Evolutionary conservation across 2,329 filamentous ascomycete genomes (phyloP).

Genomic region (Phyllosticta citribraziliensis): DNA sequence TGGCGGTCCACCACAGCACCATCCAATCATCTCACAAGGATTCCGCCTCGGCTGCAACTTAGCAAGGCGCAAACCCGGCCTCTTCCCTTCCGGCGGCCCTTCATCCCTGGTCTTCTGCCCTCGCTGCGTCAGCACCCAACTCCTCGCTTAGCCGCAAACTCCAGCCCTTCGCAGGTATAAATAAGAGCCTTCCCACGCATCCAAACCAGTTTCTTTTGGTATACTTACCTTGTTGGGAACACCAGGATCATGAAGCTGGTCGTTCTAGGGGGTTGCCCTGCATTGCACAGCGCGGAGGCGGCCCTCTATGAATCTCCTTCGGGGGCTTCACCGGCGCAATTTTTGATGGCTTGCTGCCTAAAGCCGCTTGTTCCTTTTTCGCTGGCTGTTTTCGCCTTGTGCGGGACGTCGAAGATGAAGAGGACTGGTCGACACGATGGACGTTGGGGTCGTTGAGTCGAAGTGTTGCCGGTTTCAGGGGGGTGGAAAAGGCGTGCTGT

Average conservation of each 20-base stretch:
- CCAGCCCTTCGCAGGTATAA: neutral
- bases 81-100: no score
- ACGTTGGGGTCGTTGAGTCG: no score
- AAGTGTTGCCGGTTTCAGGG: no score
- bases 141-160: neutral
- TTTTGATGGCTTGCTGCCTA: slow-evolving; percentile 13
- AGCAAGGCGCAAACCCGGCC: no score
- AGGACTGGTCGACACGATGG: no score
- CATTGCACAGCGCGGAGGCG: slow-evolving; percentile 28
- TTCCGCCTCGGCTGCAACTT: neutral
- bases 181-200: neutral
- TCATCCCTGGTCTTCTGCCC: neutral
- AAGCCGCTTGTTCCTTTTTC: neutral
- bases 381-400: slow-evolving; percentile 2
- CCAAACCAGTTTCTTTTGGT: no score
- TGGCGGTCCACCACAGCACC: no score
- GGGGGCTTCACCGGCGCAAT: slow-evolving; percentile 21
- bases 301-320: slow-evolving; percentile 23
- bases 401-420: slow-evolving; percentile 7
- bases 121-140: neutral
- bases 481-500: no score
- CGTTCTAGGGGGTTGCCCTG: slow-evolving; percentile 20
- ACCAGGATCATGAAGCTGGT: slow-evolving; percentile 20
- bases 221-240: slow-evolving; percentile 21
- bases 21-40: neutral